Evolutionary conservation across 1,284 basidiomycete species (phyloP), one percentile per base, ranked within the genome.

Genomic region (Cutaneotrichosporon dermatis): DNA sequence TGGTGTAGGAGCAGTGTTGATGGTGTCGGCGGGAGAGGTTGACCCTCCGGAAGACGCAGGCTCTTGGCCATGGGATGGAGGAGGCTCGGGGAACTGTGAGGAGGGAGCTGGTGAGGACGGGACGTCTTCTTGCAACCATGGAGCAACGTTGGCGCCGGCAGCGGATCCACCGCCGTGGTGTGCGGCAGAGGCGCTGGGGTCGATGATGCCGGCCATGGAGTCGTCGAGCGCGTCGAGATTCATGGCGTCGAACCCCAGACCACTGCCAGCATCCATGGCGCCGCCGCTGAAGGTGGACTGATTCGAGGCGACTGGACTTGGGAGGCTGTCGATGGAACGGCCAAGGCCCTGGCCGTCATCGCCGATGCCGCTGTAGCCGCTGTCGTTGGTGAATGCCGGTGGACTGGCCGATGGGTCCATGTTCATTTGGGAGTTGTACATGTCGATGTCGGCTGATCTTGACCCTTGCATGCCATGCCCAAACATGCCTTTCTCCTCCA

Each of bases 111-210:
- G 42, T 43, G 42, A 13, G 4, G 42, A n/a, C 11, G 9, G 36
- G 39, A 48, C 51, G 60, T 74, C 74, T 35, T 77, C 75, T 55
- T 65, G 63, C 33, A 75, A 58, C 75, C 75, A 77, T 7, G 75
- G 75, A 7, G 75, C 75, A 52, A 76, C 75, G 58, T 75, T 77
- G 15, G 70, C 64, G 1, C 64, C 60, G 3, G 59, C 62, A 51
- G 50, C 25, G 10, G 44, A 25, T 25, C 25, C 25, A 15, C 15
- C 44, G 44, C 44, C 16, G 8, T 7, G 46, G 34, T 39, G 43
- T 4, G 45, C 36, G 6, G 51, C 34, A 25, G 64, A 54, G 25
- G 72, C 68, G 8, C 60, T 58, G 0, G 68, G 66, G 59, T 75
- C 74, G 11, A 76, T 55, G 33, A 76, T 72, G 58, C 68, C 75